Evolutionary conservation across 2,329 filamentous ascomycete species (phyloP).

Genomic region (Pseudopithomyces chartarum): DNA sequence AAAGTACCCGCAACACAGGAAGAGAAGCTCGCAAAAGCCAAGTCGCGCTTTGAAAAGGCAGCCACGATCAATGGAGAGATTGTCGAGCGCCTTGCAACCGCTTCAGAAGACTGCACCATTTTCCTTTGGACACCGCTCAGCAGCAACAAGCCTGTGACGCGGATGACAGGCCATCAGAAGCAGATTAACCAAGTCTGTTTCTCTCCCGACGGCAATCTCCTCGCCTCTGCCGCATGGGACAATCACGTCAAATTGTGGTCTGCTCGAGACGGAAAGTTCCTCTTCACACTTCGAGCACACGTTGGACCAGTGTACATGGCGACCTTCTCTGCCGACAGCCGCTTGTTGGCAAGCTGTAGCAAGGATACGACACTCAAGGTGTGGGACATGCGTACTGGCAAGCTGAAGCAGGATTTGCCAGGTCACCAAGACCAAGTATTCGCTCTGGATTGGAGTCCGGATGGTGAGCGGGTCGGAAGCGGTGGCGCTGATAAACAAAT

Average conservation of each 20-base stretch:
- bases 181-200: constrained; percentile 96
- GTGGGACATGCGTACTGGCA: constrained; percentile 87
- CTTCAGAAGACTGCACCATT: constrained; percentile 95
- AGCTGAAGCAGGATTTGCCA: constrained; percentile 80
- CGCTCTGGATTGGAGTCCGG: constrained; percentile 92
- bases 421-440: constrained; percentile 94
- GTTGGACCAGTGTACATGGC: constrained; percentile 92
- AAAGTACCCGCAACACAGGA: constrained; percentile 71
- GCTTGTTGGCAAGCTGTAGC: constrained; percentile 83
- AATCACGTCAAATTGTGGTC: constrained; percentile 96
- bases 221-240: constrained; percentile 90
- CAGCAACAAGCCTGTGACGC: constrained; percentile 82
- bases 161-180: constrained; percentile 93
- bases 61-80: constrained; percentile 76
- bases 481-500: constrained; percentile 89
- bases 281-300: constrained; percentile 86
- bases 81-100: constrained; percentile 84
- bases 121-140: constrained; percentile 86
- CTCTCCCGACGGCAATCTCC: constrained; percentile 83
- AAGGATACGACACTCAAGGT: constrained; percentile 95
- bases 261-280: constrained; percentile 75
- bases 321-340: constrained; percentile 88
- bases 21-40: constrained; percentile 75
- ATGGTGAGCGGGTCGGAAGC: constrained; percentile 85
- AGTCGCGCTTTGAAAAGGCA: constrained; percentile 82